Evolutionary conservation across 257 asterid species (phyloP), one percentile per base, ranked within the genome.

Genomic region (Solanum arcanum): DNA sequence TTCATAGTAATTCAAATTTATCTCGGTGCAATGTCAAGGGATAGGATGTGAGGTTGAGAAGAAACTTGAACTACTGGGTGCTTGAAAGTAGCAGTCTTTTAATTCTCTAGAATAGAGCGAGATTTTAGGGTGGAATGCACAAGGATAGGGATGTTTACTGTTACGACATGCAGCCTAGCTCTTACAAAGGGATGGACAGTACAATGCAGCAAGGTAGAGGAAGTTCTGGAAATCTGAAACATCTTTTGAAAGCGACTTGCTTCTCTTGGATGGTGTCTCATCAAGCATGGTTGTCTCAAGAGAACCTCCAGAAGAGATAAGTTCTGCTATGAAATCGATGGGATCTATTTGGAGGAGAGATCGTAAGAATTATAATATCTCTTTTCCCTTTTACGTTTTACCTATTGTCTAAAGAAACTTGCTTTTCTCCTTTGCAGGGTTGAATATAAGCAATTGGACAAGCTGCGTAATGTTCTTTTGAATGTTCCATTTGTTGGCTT

Each of bases 401-500:
- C 66, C 42, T 68, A 62, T 47, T 62, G 59, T 86, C 25, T 83
- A 60, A 89, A 83, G 86, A 44, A 47, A 27, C 44, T 80, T 78
- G 25, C 68, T 47, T 80, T 84, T 70, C 62, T 86, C 27, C 86
- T 89, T 89, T 86, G 66, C 94, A 96, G 98, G 95, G 93, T 94
- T 85, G 98, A 95, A 90, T 96, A 94, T 92, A 96, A 96, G 88
- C 94, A 90, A 90, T 88, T 96, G 91, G 97, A 94, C 88, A 94
- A 87, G 91, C 87, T 96, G 92, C 98, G 98, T 39, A 90, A 92
- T 84, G 91, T 92, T 89, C 98, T 96, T 78, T 21, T 37, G 69
- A 87, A 90, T 89, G 95, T 96, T 86, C 99, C 99, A 35, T 91
- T 96, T 89, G 97, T 96, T 87, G 98, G 91, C 88, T 90, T 96